Evolutionary conservation across 495 filamentous ascomycete genomes (phyloP), one percentile per base, ranked within the genome.

Genomic region (Penicillium soppii): DNA sequence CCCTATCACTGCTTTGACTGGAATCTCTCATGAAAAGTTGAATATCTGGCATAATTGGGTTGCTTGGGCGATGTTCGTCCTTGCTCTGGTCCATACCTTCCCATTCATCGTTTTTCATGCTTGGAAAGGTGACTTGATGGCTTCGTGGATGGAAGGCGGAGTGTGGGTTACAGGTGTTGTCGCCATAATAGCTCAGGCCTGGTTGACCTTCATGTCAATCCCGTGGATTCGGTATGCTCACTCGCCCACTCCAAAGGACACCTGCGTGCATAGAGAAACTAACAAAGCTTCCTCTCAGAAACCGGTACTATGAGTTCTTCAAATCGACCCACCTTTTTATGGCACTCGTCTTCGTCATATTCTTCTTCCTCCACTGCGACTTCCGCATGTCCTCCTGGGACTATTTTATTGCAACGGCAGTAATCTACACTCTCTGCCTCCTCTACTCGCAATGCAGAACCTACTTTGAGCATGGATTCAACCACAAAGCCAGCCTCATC

Each of bases 351-450:
- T 84, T 82, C 49, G 63, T 79, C 4, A 46, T 83, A 13, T 79
- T 80, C 59, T 77, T 84, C 57, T 82, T 82, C 62, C 68, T 79
- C 19, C 80, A 86, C 58, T 84, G 81, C 53, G 76, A 81, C 56
- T 82, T 74, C 58, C 67, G 56, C 15, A 66, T 82, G 39, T 71
- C 70, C 19, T 78, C 76, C 7, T 80, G 77, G 79, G 74, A 80
- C 50, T 82, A 82, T 42, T 81, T 82, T 52, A 78, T 80, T 56
- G 74, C 76, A 13, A 74, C 77, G 2, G 74, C 56, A 13, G 67
- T 70, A 7, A 47, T 82, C 1, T 81, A 79, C 57, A 58, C 66
- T 1, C 49, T 67, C 1, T 73, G 66, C 13, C 71, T 71, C 47
- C 33, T 79, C 32, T 74, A 75, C 50, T 48, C 73, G 0, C 71